Percentiles rank a stretch among this genome's conserved stretches.
phyloP scores from a whole-genome alignment of 148 eudicot genomes.

The Silene latifolia region DNA sequence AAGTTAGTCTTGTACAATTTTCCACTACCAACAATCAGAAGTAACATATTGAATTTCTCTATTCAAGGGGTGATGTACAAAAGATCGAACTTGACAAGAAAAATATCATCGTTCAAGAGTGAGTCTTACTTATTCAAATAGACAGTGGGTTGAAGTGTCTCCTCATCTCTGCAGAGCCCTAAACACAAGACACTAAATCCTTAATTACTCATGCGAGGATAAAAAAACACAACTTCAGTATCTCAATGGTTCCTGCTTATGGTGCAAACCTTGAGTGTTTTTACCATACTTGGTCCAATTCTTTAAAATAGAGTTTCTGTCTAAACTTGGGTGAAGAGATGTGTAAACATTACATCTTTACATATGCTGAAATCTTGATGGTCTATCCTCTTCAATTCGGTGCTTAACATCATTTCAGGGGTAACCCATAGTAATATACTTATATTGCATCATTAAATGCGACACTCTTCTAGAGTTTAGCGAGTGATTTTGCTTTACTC shows the following conservation, averaged over 20 bases:
- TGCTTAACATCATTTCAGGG: not conserved
- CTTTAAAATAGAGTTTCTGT: too few species aligned
- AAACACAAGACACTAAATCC: constrained; percentile 22
- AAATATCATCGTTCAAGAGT: not conserved
- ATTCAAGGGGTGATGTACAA: not conserved
- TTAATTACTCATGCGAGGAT: constrained; percentile 2
- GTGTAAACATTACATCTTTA: too few species aligned
- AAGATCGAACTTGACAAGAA: not conserved
- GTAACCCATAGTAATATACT: not conserved
- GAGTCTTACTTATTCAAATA: constrained; percentile 90
- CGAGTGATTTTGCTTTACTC: not conserved
- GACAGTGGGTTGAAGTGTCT: constrained; percentile 83
- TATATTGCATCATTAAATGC: too few species aligned
- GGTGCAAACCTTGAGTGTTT: too few species aligned
- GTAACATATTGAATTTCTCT: not conserved
- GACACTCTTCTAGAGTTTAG: not conserved
- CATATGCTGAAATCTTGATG: too few species aligned
- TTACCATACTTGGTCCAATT: too few species aligned
- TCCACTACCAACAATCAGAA: not conserved
- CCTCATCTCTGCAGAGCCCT: constrained; percentile 88
- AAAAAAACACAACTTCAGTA: too few species aligned
- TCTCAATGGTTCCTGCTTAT: not conserved
- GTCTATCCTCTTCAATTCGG: too few species aligned
- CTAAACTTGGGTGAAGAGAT: too few species aligned
- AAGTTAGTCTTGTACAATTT: too few species aligned